Evolutionary conservation across 441 rosid species (phyloP).

Genomic region (Populus hybrid): DNA sequence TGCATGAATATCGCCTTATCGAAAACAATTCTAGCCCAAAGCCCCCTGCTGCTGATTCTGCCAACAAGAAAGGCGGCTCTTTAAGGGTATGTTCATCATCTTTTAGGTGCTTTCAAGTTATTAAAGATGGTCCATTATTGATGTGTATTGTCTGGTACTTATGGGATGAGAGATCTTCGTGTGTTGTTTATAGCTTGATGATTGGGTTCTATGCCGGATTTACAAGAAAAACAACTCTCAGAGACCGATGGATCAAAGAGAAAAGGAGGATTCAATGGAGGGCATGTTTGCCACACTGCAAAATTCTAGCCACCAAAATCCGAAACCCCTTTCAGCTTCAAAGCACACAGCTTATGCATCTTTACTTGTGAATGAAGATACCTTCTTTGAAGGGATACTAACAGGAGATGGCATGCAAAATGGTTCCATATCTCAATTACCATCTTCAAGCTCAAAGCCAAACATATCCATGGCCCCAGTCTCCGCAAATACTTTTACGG

Average conservation of each 20-base stretch:
- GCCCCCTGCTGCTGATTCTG: constrained; percentile 41
- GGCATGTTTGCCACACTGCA: constrained; percentile 39
- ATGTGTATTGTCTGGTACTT: not conserved
- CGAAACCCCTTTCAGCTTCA: constrained; percentile 14
- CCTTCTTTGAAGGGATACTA: constrained; percentile 63
- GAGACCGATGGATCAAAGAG: constrained; percentile 47
- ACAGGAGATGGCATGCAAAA: constrained; percentile 31
- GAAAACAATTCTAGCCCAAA: constrained; percentile 31
- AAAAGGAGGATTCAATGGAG: constrained; percentile 49
- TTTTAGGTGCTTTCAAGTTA: not conserved
- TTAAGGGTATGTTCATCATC: constrained; percentile 49
- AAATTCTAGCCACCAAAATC: constrained; percentile 15
- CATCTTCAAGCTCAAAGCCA: constrained; percentile 28
- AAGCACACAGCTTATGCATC: constrained; percentile 34
- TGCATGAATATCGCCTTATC: constrained; percentile 87
- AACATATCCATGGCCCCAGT: constrained; percentile 31
- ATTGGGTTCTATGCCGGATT: constrained; percentile 89
- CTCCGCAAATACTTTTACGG: constrained; percentile 16
- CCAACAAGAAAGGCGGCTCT: constrained; percentile 57
- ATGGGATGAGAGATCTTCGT: not conserved
- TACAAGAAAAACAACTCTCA: constrained; percentile 72
- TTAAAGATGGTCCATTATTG: not conserved
- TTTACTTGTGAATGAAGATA: constrained; percentile 49
- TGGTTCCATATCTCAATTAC: constrained; percentile 30
- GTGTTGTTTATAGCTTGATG: constrained; percentile 53